phyloP scores from a whole-genome alignment of 1,139 yeast species.

The Candida dubliniensis region DNA sequence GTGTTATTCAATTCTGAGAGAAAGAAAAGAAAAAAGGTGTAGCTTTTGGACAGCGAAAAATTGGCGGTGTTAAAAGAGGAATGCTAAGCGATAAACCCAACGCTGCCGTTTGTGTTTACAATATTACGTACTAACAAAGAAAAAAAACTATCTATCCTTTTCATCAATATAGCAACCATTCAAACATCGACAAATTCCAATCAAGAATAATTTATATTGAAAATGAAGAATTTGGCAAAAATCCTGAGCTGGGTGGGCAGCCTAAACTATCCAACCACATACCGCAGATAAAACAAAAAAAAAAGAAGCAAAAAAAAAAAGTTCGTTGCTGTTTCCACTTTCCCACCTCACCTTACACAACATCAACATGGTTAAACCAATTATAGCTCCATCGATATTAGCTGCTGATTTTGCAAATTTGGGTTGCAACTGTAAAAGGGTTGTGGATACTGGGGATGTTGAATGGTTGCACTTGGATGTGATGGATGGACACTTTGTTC shows the following conservation, averaged over 20 bases:
- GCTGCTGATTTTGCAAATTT: slow-evolving; percentile 92
- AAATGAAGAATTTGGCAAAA: not conserved
- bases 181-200: too few species aligned
- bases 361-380: slow-evolving; percentile 63
- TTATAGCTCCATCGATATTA: slow-evolving; percentile 93
- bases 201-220: too few species aligned
- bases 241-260: too few species aligned
- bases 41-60: too few species aligned
- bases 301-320: not conserved
- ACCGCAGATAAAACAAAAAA: too few species aligned
- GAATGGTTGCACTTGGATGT: slow-evolving; percentile 98
- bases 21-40: not conserved
- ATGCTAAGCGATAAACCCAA: too few species aligned
- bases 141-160: too few species aligned
- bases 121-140: not conserved
- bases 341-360: not conserved
- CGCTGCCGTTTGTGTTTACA: too few species aligned
- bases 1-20: not conserved
- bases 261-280: too few species aligned
- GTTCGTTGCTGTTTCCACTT: not conserved
- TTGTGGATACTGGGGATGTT: slow-evolving; percentile 68
- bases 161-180: too few species aligned
- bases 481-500: slow-evolving; percentile 99
- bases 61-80: too few species aligned
- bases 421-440: slow-evolving; percentile 82